A percentile compares a stretch with the other conserved stretches of the same genome.
Evolutionary conservation across 2,329 filamentous ascomycete genomes (phyloP).

Genomic region (Trichoderma arundinaceum): DNA sequence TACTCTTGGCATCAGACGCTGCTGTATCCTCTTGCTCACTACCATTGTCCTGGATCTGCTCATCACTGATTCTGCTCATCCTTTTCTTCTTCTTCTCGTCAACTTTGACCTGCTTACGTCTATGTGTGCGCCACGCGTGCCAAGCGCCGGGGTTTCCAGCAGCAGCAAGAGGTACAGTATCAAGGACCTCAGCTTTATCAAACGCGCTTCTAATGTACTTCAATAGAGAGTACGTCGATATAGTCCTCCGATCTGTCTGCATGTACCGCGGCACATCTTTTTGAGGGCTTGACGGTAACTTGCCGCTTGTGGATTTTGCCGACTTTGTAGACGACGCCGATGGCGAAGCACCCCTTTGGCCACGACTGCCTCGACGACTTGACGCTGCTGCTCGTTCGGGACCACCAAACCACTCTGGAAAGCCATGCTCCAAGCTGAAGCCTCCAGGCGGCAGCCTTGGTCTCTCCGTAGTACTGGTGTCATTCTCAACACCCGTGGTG

Average conservation of each 20-base stretch:
- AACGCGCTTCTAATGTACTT: conserved; percentile 84
- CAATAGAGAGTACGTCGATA: conserved; percentile 71
- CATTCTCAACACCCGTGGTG: conserved; percentile 75
- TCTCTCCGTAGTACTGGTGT: conserved; percentile 81
- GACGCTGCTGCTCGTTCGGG: conserved; percentile 50
- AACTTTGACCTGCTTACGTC: conserved; percentile 46
- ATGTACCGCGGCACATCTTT: conserved; percentile 47
- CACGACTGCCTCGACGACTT: conserved; percentile 52
- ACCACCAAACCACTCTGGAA: conserved; percentile 85
- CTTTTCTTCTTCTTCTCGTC: conserved; percentile 1
- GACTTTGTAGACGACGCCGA: conserved; percentile 32
- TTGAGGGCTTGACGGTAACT: conserved; percentile 40
- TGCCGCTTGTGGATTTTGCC: conserved; percentile 40
- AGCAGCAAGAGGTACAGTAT: conserved; percentile 77
- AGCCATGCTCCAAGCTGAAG: conserved; percentile 89
- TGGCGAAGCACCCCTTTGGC: conserved; percentile 41
- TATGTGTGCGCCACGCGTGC: conserved; percentile 87
- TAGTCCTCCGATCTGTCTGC: conserved; percentile 49
- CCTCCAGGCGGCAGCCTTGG: conserved; percentile 85
- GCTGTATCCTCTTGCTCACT: conserved; percentile 31
- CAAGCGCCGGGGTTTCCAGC: conserved; percentile 91
- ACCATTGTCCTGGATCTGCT: not conserved
- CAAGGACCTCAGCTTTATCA: conserved; percentile 75
- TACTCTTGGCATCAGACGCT: conserved; percentile 13
- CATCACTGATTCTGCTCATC: not conserved